These are phyloP conservation scores for Fagopyrum esculentum DNA, from an alignment of 148 eudicot genomes.

Conservation along the genomic window DNA sequence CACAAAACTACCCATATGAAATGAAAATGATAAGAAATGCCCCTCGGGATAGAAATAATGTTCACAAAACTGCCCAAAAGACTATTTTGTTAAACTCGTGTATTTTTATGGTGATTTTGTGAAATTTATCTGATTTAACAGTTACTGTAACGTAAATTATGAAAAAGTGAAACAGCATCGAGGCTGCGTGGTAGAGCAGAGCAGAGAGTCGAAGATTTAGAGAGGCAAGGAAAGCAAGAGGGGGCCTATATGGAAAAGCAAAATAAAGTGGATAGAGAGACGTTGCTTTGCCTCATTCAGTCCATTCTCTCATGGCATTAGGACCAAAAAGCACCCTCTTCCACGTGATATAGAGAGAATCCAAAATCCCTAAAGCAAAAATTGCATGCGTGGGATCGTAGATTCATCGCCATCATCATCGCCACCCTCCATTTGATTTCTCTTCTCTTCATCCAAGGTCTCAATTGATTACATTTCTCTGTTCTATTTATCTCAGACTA, in stretches of 20 bases:
- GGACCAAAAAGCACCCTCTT: slow-evolving; percentile 20
- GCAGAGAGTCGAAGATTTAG: neutral
- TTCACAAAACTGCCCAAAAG: too few species aligned
- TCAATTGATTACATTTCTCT: neutral
- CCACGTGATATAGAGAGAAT: slow-evolving; percentile 47
- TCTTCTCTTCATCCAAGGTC: slow-evolving; percentile 14
- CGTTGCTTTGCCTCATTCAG: slow-evolving; percentile 10
- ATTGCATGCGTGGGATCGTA: slow-evolving; percentile 59
- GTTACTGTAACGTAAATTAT: too few species aligned
- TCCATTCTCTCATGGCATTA: neutral
- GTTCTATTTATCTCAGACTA: slow-evolving; percentile 15
- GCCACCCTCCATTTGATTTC: slow-evolving; percentile 5
- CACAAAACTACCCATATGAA: too few species aligned
- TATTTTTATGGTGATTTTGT: too few species aligned
- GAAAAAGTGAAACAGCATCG: neutral
- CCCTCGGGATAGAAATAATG: neutral
- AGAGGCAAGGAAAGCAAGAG: neutral
- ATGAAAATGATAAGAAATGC: too few species aligned
- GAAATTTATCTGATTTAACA: too few species aligned
- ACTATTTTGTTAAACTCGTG: too few species aligned
- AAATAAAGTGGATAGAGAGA: slow-evolving; percentile 4
- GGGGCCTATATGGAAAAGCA: neutral
- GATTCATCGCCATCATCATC: slow-evolving; percentile 28
- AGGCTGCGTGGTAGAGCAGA: slow-evolving; percentile 4
- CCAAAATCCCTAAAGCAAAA: slow-evolving; percentile 33